Evolutionary conservation across 2,329 filamentous ascomycete genomes (phyloP), one percentile per base, ranked within the genome.

Genomic region (Talaromyces piceae): DNA sequence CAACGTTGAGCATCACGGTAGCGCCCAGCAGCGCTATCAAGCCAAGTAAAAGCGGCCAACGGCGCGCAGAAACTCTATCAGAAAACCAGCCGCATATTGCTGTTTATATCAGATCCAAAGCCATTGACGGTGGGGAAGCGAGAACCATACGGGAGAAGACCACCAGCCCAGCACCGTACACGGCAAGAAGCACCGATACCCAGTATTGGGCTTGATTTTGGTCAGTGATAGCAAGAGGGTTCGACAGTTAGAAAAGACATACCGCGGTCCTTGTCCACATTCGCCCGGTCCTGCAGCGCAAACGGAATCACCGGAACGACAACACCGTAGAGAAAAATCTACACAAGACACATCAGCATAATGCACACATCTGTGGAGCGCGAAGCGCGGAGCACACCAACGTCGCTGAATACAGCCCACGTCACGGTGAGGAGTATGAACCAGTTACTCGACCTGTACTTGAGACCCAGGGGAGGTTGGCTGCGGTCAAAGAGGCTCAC

Each of bases 1-100:
- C 79, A 1, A 78, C 49, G 2, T 78, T 77, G 5, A 84, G 66
- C 55, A 83, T 64, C 2, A 79, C 56, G 2, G 82, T 84, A 1
- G 79, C 78, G 1, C 73, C 69, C 0, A 79, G 61, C 3, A 83
- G 61, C 6, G 78, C 67, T 1, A 72, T 59, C 13, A 86, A 60
- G 0, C 82, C 81, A 2, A 75, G 57, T 0, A 85, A 64, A 57
- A 84, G 84, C 0, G 82, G 82, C 0, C 74, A 61, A 59, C 78
- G 76, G 5, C 82, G 73, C 3, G 79, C 44, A 9, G 49, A 49
- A 12, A 74, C 1, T 66, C 66, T 5, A 61, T 84, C 80, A 4
- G 79, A 78, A 25, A 83, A 61, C 50, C 77, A 68, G 2, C 81
- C 81, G 28, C 54, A 56, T 39, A 60, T 49, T 33, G 57, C 57